phyloP scores from a whole-genome alignment of 805 yeast genomes.

The Candida vaughaniae region DNA sequence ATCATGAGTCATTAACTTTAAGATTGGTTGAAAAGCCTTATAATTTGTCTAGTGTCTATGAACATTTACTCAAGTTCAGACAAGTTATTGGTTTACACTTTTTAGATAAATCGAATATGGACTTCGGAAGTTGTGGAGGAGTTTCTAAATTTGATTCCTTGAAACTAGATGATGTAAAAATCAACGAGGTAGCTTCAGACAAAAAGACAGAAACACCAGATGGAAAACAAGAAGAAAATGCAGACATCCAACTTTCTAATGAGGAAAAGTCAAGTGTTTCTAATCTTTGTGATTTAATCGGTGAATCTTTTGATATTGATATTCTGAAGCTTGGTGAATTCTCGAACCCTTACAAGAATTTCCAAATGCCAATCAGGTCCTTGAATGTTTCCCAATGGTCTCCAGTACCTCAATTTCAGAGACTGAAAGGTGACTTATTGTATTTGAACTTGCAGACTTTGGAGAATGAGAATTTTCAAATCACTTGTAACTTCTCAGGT shows the following conservation, averaged over 20 bases:
- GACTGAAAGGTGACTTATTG: slow-evolving; percentile 71
- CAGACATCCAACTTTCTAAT: slow-evolving; percentile 4
- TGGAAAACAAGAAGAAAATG: slow-evolving; percentile 12
- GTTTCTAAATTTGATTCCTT: slow-evolving; percentile 46
- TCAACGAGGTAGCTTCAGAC: slow-evolving; percentile 11
- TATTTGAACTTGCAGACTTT: slow-evolving; percentile 74
- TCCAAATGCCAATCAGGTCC: slow-evolving; percentile 54
- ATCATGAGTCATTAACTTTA: slow-evolving; percentile 36
- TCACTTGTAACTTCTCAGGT: slow-evolving; percentile 79
- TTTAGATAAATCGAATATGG: slow-evolving; percentile 42
- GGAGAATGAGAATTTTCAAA: slow-evolving; percentile 76
- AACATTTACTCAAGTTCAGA: slow-evolving; percentile 63
- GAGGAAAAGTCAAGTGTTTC: slow-evolving; percentile 10
- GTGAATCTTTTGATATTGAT: slow-evolving; percentile 7
- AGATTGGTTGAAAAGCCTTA: slow-evolving; percentile 55
- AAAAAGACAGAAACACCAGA: slow-evolving; percentile 15
- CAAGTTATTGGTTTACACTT: slow-evolving; percentile 55
- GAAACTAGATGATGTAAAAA: slow-evolving; percentile 33
- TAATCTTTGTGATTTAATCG: slow-evolving; percentile 1
- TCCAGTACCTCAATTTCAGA: slow-evolving; percentile 70
- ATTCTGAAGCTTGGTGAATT: slow-evolving; percentile 26
- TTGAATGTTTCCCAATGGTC: slow-evolving; percentile 74
- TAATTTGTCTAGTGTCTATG: slow-evolving; percentile 56
- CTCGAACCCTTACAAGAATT: slow-evolving; percentile 23
- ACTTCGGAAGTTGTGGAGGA: slow-evolving; percentile 48